phyloP scores from a whole-genome alignment of 2,329 filamentous ascomycete genomes.

The Aspergillus sp. region DNA sequence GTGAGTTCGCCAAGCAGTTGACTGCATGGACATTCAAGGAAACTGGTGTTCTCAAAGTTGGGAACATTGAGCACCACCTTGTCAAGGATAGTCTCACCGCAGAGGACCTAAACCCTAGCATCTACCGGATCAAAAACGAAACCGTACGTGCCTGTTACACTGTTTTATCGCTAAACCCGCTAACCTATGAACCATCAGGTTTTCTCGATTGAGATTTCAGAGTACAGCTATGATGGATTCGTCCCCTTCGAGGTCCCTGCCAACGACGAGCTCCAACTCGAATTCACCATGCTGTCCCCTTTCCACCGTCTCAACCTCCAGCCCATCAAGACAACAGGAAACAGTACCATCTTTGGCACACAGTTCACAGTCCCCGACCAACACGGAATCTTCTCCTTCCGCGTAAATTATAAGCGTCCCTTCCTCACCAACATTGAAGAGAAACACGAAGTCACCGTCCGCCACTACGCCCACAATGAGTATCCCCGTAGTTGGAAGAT shows the following conservation, averaged over 20 bases:
- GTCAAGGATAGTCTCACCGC: slow-evolving; percentile 51
- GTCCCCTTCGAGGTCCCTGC: slow-evolving; percentile 69
- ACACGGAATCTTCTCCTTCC: slow-evolving; percentile 99
- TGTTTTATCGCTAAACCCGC: slow-evolving; percentile 9
- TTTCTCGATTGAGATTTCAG: slow-evolving; percentile 85
- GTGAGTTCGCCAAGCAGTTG: slow-evolving; percentile 79
- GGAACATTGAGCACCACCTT: slow-evolving; percentile 75
- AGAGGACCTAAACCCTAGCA: slow-evolving; percentile 66
- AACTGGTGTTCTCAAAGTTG: slow-evolving; percentile 82
- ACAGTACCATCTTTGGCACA: slow-evolving; percentile 71
- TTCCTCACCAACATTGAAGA: slow-evolving; percentile 88
- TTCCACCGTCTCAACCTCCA: slow-evolving; percentile 83
- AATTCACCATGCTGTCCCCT: slow-evolving; percentile 98
- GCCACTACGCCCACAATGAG: slow-evolving; percentile 97
- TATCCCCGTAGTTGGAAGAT: slow-evolving; percentile 91
- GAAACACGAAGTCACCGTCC: slow-evolving; percentile 90
- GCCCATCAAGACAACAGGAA: slow-evolving; percentile 57
- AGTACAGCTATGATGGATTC: slow-evolving; percentile 75
- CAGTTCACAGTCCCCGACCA: slow-evolving; percentile 88
- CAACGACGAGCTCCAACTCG: slow-evolving; percentile 79
- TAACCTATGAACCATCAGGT: slow-evolving; percentile 53
- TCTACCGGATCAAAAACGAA: slow-evolving; percentile 96
- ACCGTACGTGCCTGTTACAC: slow-evolving; percentile 65
- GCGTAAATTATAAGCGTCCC: slow-evolving; percentile 93
- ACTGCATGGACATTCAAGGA: slow-evolving; percentile 98